phyloP scores from a whole-genome alignment of 768 basidiomycete species.

The Cubamyces sp. region DNA sequence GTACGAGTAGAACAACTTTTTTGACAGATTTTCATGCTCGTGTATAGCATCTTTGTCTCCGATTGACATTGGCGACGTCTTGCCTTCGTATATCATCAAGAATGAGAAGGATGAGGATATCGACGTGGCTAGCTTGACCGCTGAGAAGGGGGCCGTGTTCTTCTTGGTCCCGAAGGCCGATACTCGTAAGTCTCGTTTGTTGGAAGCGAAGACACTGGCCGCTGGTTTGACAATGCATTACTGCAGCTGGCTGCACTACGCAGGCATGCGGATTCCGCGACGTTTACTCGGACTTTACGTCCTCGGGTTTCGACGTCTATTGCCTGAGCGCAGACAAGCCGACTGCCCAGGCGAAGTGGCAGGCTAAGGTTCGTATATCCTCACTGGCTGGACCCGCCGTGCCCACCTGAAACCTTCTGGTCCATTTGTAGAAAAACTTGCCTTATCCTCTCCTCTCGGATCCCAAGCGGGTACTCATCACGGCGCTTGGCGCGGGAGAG shows the following conservation, averaged over 20 bases:
- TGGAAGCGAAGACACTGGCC: not conserved
- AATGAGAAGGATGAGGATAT: slow-evolving; percentile 86
- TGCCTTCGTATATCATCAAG: slow-evolving; percentile 77
- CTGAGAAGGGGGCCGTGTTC: slow-evolving; percentile 76
- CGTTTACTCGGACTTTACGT: slow-evolving; percentile 73
- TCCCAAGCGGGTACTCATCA: slow-evolving; percentile 79
- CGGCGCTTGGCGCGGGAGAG: slow-evolving; percentile 77
- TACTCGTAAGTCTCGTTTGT: slow-evolving; percentile 59
- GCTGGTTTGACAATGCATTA: not conserved
- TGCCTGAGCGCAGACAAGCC: slow-evolving; percentile 84
- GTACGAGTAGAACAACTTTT: not conserved
- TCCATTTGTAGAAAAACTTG: slow-evolving; percentile 65
- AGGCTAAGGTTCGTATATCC: slow-evolving; percentile 65
- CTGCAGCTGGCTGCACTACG: slow-evolving; percentile 82
- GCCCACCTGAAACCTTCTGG: not conserved
- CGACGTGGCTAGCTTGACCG: slow-evolving; percentile 62
- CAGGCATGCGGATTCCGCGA: slow-evolving; percentile 95
- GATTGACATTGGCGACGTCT: slow-evolving; percentile 72
- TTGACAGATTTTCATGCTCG: not conserved
- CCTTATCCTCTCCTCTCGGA: slow-evolving; percentile 90
- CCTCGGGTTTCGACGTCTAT: slow-evolving; percentile 72
- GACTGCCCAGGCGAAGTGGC: slow-evolving; percentile 79
- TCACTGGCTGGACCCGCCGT: too few species aligned
- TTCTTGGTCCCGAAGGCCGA: slow-evolving; percentile 87
- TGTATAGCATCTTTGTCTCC: slow-evolving; percentile 23